Conservation (phyloP, 352 stramenopile species). For the Globisporangium takayamanum region DNA sequence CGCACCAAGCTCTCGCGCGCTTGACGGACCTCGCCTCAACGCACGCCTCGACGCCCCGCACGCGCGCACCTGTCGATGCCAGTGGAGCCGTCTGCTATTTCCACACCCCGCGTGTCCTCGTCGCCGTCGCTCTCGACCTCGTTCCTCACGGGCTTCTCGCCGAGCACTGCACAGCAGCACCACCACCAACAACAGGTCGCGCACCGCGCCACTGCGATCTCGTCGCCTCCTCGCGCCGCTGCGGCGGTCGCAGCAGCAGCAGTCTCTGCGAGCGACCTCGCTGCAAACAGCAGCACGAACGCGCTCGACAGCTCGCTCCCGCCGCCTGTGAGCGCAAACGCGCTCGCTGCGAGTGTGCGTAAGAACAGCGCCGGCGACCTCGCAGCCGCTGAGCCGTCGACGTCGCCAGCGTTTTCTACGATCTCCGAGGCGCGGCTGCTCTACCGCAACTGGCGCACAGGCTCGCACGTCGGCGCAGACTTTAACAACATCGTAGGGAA, state of each 20-base stretch:
- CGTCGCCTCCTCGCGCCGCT: constrained; percentile 15
- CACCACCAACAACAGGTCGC: constrained; percentile 7
- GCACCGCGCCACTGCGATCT: constrained; percentile 21
- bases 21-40: no score
- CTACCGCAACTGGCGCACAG: constrained; percentile 77
- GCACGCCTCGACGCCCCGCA: no score
- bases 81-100: neutral
- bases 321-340: neutral
- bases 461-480: constrained; percentile 38
- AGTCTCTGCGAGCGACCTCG: neutral
- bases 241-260: no score
- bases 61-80: no score
- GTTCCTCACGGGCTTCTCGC: constrained; percentile 19
- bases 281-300: constrained; percentile 3
- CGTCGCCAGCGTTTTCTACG: constrained; percentile 23
- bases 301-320: constrained; percentile 5
- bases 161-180: neutral
- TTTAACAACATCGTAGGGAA: constrained; percentile 9
- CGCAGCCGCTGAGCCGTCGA: constrained; percentile 32
- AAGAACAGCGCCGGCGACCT: constrained; percentile 72
- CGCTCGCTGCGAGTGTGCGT: constrained; percentile 10
- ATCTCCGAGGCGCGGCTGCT: constrained; percentile 62
- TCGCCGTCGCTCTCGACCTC: constrained; percentile 14
- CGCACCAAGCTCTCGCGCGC: no score
- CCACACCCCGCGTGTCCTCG: constrained; percentile 10